Evolutionary conservation across 164 flowering plant genomes (phyloP).

Genomic region (Cinnamomum chago): DNA sequence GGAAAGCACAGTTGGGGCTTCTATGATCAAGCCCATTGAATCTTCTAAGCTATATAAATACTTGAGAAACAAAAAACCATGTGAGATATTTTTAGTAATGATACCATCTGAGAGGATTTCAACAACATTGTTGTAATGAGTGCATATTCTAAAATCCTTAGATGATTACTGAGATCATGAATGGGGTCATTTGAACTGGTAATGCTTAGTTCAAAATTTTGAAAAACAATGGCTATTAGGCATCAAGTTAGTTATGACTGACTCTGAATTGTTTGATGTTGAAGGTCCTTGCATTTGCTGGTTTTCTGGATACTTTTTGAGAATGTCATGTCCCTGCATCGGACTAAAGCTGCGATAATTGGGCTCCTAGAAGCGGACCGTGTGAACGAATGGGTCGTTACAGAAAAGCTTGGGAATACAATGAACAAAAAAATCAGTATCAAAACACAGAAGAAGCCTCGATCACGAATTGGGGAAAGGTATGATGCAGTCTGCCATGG

Average conservation of each 20-base stretch:
- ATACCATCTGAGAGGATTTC: too few relatives aligned
- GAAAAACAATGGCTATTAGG: not conserved
- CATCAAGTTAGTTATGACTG: too few relatives aligned
- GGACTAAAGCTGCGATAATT: slow-evolving; percentile 61
- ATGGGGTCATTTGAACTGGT: too few relatives aligned
- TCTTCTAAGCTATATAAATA: too few relatives aligned
- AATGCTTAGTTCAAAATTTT: too few relatives aligned
- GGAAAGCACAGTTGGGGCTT: too few relatives aligned
- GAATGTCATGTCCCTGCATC: slow-evolving; percentile 78
- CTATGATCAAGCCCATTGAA: too few relatives aligned
- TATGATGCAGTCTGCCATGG: slow-evolving; percentile 9
- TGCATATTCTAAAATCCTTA: too few relatives aligned
- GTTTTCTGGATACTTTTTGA: slow-evolving; percentile 76
- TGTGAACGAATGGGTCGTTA: slow-evolving; percentile 80
- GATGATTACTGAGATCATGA: too few relatives aligned
- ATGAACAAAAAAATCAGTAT: slow-evolving; percentile 26
- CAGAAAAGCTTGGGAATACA: slow-evolving; percentile 61
- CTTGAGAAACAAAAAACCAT: too few relatives aligned
- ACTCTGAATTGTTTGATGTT: not conserved
- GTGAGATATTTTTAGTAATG: too few relatives aligned
- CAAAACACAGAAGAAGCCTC: slow-evolving; percentile 27
- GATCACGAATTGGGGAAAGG: slow-evolving; percentile 39
- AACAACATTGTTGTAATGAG: too few relatives aligned
- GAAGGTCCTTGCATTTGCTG: slow-evolving; percentile 61
- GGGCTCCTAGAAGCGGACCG: slow-evolving; percentile 61